phyloP scores from a whole-genome alignment of 768 basidiomycete species.

The Trametes punicea region DNA sequence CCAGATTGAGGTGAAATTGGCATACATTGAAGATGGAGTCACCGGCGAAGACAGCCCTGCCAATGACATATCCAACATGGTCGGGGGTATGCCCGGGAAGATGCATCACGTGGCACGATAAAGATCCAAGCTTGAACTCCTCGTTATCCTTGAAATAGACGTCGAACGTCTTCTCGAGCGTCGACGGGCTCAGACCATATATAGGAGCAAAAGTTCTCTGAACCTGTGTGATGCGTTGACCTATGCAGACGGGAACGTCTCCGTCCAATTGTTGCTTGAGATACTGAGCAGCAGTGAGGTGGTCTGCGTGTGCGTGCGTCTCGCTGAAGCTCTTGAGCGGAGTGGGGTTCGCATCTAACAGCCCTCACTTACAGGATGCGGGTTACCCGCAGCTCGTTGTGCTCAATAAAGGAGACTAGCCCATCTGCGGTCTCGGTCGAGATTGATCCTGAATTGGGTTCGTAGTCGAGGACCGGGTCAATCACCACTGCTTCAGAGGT shows the following conservation, averaged over 20 bases:
- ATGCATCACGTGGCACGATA: slow-evolving; percentile 33
- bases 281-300: slow-evolving; percentile 37
- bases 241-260: slow-evolving; percentile 34
- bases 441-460: slow-evolving; percentile 30
- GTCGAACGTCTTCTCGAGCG: slow-evolving; percentile 32
- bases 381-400: slow-evolving; percentile 30
- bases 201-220: slow-evolving; percentile 34
- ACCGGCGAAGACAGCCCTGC: slow-evolving; percentile 36
- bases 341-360: background rate
- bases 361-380: slow-evolving; percentile 32
- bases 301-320: slow-evolving; percentile 40
- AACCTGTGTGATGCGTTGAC: slow-evolving; percentile 33
- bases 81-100: slow-evolving; percentile 40
- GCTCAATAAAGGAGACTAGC: slow-evolving; percentile 31
- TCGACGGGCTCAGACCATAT: slow-evolving; percentile 29
- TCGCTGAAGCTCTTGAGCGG: slow-evolving; percentile 23
- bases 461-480: slow-evolving; percentile 37
- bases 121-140: slow-evolving; percentile 31
- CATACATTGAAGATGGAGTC: slow-evolving; percentile 37
- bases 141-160: slow-evolving; percentile 35
- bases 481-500: slow-evolving; percentile 44
- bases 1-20: background rate
- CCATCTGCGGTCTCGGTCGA: slow-evolving; percentile 34
- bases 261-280: slow-evolving; percentile 30
- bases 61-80: slow-evolving; percentile 36